Percentiles rank a stretch among this genome's conserved stretches.
These are phyloP conservation scores for Amaranthus hypochondriacus DNA, from an alignment of 148 eudicot genomes.

Conservation along the genomic window DNA sequence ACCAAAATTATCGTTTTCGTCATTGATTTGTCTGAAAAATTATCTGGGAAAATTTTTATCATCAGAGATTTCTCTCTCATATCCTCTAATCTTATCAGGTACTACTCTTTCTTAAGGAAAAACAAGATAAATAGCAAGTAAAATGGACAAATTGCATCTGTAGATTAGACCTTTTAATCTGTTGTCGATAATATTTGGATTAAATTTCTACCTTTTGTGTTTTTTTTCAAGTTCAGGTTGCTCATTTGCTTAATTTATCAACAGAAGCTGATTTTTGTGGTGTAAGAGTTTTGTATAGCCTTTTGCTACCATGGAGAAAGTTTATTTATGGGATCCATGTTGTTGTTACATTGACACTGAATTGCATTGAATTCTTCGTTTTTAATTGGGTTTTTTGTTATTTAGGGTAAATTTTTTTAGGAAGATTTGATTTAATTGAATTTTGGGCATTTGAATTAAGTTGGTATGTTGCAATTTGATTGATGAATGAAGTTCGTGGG, in stretches of 20 bases:
- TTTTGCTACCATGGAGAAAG: background rate
- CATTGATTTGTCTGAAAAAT: constrained; percentile 18
- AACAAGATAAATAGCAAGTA: background rate
- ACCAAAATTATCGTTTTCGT: constrained; percentile 24
- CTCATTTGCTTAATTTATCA: constrained; percentile 20
- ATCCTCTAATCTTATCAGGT: constrained; percentile 20
- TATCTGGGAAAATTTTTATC: constrained; percentile 23
- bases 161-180: background rate
- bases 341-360: background rate
- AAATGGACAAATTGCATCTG: background rate
- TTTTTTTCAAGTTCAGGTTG: constrained; percentile 23
- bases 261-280: constrained; percentile 13
- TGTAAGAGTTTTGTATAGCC: background rate
- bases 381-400: constrained; percentile 3
- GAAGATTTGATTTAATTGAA: constrained; percentile 13
- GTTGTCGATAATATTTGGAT: background rate
- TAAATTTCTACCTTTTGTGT: constrained; percentile 8
- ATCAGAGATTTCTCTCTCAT: constrained; percentile 13
- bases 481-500: constrained; percentile 19
- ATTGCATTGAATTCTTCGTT: constrained; percentile 5
- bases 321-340: constrained; percentile 7
- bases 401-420: background rate
- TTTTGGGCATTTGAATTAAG: constrained; percentile 5
- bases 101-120: background rate
- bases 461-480: constrained; percentile 15